Conservation (phyloP, 176 grass and related monocot species). For the Cymbopogon citratus region DNA sequence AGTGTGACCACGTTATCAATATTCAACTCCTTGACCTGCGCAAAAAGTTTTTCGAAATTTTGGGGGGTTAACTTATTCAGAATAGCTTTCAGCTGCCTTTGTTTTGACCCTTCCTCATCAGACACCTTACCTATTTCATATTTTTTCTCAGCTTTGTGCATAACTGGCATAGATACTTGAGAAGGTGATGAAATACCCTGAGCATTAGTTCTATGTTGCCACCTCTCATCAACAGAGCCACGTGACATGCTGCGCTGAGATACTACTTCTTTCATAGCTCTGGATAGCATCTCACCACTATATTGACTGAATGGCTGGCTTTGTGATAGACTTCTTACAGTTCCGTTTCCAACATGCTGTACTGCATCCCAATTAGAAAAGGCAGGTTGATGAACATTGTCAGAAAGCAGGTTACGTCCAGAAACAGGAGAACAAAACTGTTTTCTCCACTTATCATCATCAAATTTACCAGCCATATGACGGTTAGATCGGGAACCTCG, state of each 20-base stretch:
- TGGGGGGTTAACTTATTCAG: slow-evolving; percentile 86
- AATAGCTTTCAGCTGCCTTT: slow-evolving; percentile 78
- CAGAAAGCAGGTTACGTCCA: slow-evolving; percentile 35
- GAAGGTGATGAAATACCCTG: slow-evolving; percentile 50
- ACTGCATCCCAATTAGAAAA: slow-evolving; percentile 34
- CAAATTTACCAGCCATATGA: slow-evolving; percentile 24
- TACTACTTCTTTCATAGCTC: slow-evolving; percentile 39
- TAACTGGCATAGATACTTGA: slow-evolving; percentile 39
- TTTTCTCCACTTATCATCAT: slow-evolving; percentile 60
- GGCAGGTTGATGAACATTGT: slow-evolving; percentile 18
- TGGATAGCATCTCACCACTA: slow-evolving; percentile 58
- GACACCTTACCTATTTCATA: slow-evolving; percentile 73
- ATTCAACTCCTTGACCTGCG: slow-evolving; percentile 60
- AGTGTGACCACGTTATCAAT: slow-evolving; percentile 65
- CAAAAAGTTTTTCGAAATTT: slow-evolving; percentile 86
- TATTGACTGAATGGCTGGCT: slow-evolving; percentile 40
- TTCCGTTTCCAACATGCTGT: slow-evolving; percentile 42
- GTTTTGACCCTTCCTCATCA: slow-evolving; percentile 69
- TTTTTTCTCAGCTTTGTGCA: slow-evolving; percentile 78
- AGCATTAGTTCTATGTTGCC: slow-evolving; percentile 37
- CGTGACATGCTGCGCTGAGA: slow-evolving; percentile 34
- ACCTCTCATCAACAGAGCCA: slow-evolving; percentile 55
- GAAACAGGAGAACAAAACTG: slow-evolving; percentile 30
- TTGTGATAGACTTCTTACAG: slow-evolving; percentile 34
- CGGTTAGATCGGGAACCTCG: slow-evolving; percentile 22